These are phyloP conservation scores for Neonectria ditissima DNA, from an alignment of 2,329 filamentous ascomycete species.

Conservation along the genomic window DNA sequence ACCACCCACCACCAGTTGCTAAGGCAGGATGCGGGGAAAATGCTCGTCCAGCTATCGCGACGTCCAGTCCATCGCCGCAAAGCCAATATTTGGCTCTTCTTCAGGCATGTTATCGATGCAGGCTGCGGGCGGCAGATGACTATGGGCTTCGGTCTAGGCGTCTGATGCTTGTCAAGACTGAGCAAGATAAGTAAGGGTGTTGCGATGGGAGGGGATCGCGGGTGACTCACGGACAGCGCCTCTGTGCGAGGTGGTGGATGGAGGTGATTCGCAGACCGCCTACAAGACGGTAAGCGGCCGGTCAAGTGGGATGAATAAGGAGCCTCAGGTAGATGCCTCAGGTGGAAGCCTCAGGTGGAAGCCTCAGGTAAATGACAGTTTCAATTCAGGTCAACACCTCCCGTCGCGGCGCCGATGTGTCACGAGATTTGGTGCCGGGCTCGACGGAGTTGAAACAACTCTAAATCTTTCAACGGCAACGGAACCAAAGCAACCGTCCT, in stretches of 20 bases:
- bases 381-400: not conserved
- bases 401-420: not conserved
- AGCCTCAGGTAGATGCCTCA: not conserved
- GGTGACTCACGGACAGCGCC: not conserved
- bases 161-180: not conserved
- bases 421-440: slow-evolving; percentile 22
- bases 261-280: no score
- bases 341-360: not conserved
- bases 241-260: not conserved
- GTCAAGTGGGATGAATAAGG: not conserved
- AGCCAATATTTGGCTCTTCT: not conserved
- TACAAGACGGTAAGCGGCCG: no score
- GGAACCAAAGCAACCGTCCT: not conserved
- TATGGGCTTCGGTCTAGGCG: not conserved
- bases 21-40: slow-evolving; percentile 14
- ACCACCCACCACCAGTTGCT: slow-evolving; percentile 19
- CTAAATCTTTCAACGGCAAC: slow-evolving; percentile 16
- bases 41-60: not conserved
- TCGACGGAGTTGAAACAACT: slow-evolving; percentile 22
- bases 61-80: not conserved
- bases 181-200: not conserved
- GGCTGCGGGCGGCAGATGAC: not conserved
- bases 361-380: not conserved
- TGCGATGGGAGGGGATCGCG: not conserved
- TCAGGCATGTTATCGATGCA: not conserved